These are phyloP conservation scores for Pseudogymnoascus sp. DNA, from an alignment of 2,329 filamentous ascomycete genomes.

Conservation along the genomic window DNA sequence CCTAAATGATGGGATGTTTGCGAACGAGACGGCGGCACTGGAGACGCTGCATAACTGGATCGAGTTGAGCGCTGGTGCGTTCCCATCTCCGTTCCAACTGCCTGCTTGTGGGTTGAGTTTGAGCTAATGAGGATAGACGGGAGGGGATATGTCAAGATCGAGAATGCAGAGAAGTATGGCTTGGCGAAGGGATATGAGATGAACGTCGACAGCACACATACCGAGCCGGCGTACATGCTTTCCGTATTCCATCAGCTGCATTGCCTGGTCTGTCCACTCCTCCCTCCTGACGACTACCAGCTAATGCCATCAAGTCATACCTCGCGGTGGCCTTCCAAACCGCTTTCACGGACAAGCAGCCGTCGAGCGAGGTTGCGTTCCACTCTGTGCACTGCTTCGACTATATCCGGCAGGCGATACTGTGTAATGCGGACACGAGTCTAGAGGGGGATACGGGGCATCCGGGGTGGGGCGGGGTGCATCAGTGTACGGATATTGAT, in stretches of 20 bases:
- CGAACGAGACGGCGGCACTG: constrained; percentile 4
- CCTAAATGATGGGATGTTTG: constrained; percentile 15
- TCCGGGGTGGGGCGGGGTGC: neutral
- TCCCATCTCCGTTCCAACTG: neutral
- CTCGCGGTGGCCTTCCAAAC: constrained; percentile 10
- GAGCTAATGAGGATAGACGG: constrained; percentile 10
- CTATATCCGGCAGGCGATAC: neutral
- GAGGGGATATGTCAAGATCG: constrained; percentile 14
- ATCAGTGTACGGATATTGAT: constrained; percentile 4
- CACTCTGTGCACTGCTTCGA: neutral
- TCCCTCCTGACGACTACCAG: neutral
- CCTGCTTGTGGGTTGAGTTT: neutral
- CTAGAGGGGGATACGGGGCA: neutral
- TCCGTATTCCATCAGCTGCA: constrained; percentile 18
- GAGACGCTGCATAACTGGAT: constrained; percentile 16
- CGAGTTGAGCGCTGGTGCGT: constrained; percentile 14
- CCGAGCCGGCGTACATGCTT: constrained; percentile 13
- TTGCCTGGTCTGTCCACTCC: constrained; percentile 12
- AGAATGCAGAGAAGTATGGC: constrained; percentile 6
- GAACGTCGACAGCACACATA: neutral
- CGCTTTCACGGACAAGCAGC: neutral
- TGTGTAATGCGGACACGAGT: neutral
- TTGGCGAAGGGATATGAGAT: constrained; percentile 11
- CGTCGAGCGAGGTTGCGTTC: constrained; percentile 12
- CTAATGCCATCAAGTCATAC: constrained; percentile 12